Conservation (phyloP, 805 yeast genomes). For the Zygosaccharomyces pseudorouxii region DNA sequence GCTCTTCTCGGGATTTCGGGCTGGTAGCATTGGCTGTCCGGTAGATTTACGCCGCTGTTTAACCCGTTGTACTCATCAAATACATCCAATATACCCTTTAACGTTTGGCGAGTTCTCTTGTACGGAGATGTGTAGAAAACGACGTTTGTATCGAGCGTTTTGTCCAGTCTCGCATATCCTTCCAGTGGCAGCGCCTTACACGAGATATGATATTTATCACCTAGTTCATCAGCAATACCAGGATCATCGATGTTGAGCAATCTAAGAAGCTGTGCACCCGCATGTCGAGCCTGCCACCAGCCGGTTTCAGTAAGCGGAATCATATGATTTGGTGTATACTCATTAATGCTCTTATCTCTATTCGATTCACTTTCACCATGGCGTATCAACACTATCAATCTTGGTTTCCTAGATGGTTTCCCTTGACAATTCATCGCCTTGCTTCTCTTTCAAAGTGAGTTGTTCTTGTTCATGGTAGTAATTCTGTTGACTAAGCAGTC, state of each 20-base stretch:
- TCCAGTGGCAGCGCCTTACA: slow-evolving; percentile 16
- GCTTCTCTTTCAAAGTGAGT: background rate
- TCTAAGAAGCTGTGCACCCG: slow-evolving; percentile 48
- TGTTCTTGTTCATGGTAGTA: background rate
- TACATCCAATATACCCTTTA: slow-evolving; percentile 62
- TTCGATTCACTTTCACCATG: slow-evolving; percentile 95
- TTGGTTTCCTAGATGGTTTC: slow-evolving; percentile 34
- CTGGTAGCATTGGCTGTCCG: slow-evolving; percentile 22
- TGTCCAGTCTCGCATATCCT: slow-evolving; percentile 34
- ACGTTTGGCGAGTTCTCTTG: slow-evolving; percentile 75
- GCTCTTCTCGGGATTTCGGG: slow-evolving; percentile 26
- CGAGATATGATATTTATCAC: slow-evolving; percentile 17
- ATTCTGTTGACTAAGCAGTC: background rate
- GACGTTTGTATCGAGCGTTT: slow-evolving; percentile 48
- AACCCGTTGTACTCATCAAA: slow-evolving; percentile 37
- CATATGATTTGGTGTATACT: slow-evolving; percentile 72
- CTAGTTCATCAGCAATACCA: slow-evolving; percentile 18
- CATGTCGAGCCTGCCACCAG: slow-evolving; percentile 54
- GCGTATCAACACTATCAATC: slow-evolving; percentile 69
- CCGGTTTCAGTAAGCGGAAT: slow-evolving; percentile 72
- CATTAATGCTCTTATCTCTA: slow-evolving; percentile 75
- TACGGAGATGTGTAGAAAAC: slow-evolving; percentile 86
- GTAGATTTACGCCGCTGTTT: slow-evolving; percentile 24
- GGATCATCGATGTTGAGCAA: slow-evolving; percentile 28
- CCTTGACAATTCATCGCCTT: background rate